A percentile compares a stretch with the other conserved stretches of the same genome.
Conservation (phyloP, 1,284 basidiomycete genomes). For the Chalciporus sp. region DNA sequence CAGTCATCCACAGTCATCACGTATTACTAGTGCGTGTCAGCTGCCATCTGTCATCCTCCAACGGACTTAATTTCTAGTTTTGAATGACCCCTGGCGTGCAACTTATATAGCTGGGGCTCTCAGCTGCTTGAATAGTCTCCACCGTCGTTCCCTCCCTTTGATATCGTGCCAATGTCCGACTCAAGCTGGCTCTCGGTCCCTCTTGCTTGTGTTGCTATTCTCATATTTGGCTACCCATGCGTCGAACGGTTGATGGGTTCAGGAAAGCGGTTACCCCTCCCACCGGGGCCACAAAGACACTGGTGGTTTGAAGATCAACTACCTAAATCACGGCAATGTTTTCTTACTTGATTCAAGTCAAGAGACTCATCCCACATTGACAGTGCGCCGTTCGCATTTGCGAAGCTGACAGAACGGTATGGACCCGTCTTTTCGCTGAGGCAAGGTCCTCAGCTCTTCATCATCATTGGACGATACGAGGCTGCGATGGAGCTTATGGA, state of each 20-base stretch:
- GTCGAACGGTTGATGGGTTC: not conserved
- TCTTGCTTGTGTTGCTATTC: slow-evolving; percentile 3
- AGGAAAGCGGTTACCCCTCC: slow-evolving; percentile 17
- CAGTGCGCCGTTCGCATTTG: slow-evolving; percentile 16
- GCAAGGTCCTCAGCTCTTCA: not conserved
- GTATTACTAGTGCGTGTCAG: too few relatives aligned
- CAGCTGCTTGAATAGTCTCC: not conserved
- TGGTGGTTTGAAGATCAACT: slow-evolving; percentile 26
- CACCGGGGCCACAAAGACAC: slow-evolving; percentile 27
- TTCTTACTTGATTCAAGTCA: not conserved
- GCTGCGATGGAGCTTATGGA: slow-evolving; percentile 30
- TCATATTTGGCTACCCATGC: slow-evolving; percentile 9
- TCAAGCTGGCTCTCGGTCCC: not conserved
- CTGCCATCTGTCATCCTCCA: too few relatives aligned
- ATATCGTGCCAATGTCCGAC: not conserved
- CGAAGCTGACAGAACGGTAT: not conserved
- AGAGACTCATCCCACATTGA: not conserved
- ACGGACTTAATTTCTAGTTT: too few relatives aligned
- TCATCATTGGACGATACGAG: not conserved
- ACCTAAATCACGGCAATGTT: slow-evolving; percentile 21
- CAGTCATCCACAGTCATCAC: too few relatives aligned
- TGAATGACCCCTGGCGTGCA: too few relatives aligned
- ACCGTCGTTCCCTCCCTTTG: not conserved
- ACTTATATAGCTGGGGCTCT: not conserved
- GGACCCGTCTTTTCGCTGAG: not conserved